Evolutionary conservation across 768 basidiomycete species (phyloP).

Genomic region (Gyrodon lividus): DNA sequence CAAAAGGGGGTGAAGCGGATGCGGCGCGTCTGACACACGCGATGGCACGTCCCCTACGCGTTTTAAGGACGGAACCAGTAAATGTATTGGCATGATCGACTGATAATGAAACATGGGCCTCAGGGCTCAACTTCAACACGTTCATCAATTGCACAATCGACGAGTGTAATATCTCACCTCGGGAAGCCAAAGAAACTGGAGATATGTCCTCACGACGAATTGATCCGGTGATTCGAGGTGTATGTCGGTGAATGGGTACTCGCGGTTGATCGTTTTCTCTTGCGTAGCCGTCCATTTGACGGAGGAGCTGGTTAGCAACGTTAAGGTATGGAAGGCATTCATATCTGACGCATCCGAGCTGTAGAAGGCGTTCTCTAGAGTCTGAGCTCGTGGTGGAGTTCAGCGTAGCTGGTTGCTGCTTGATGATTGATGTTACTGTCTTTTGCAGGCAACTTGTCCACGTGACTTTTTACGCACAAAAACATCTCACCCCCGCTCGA

Average conservation of each 20-base stretch:
- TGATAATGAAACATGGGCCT: conserved; percentile 26
- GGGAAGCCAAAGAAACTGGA: conserved; percentile 78
- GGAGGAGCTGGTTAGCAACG: conserved; percentile 25
- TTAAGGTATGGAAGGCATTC: conserved; percentile 17
- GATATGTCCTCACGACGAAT: conserved; percentile 61
- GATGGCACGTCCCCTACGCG: conserved; percentile 42
- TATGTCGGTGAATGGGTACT: conserved; percentile 52
- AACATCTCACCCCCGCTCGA: too few species aligned
- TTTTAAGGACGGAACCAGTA: conserved; percentile 54
- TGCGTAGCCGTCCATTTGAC: conserved; percentile 56
- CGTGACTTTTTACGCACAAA: too few species aligned
- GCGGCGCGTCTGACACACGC: conserved; percentile 34
- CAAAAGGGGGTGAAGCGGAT: conserved; percentile 58
- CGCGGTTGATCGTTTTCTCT: conserved; percentile 54
- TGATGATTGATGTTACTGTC: too few species aligned
- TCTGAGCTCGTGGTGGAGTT: too few species aligned
- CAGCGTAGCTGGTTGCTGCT: too few species aligned
- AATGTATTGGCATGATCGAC: conserved; percentile 69
- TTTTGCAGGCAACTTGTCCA: too few species aligned
- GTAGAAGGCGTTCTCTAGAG: too few species aligned
- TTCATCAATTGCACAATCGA: background rate
- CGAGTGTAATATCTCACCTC: conserved; percentile 44
- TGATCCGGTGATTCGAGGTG: conserved; percentile 50
- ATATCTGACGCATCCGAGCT: conserved; percentile 9
- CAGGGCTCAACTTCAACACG: too few species aligned